These are phyloP conservation scores for Ophiognomonia clavigignenti-juglandacearum DNA, from an alignment of 2,329 filamentous ascomycete genomes.

Conservation along the genomic window DNA sequence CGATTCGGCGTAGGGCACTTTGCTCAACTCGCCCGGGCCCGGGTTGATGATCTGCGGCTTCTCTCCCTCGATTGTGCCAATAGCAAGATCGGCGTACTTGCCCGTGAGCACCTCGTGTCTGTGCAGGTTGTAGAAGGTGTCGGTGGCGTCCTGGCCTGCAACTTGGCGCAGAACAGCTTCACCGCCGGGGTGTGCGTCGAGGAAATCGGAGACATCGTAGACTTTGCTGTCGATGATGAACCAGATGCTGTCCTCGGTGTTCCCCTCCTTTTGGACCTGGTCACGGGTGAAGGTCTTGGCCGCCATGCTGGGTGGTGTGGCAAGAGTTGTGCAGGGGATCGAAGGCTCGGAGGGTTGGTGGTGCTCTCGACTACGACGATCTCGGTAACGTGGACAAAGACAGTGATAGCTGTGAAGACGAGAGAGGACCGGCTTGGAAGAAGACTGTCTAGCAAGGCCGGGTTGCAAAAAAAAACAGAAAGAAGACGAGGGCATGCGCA, in stretches of 20 bases:
- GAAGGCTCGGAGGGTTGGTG: too few species aligned
- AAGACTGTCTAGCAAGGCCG: too few species aligned
- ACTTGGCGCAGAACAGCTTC: slow-evolving; percentile 75
- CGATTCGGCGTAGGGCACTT: slow-evolving; percentile 80
- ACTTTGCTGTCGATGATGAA: slow-evolving; percentile 83
- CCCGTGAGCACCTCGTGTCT: slow-evolving; percentile 75
- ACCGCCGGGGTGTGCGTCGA: slow-evolving; percentile 81
- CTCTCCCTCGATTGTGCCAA: slow-evolving; percentile 73
- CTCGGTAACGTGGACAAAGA: too few species aligned
- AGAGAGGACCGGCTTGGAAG: too few species aligned
- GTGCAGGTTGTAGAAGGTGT: slow-evolving; percentile 87
- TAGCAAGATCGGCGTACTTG: slow-evolving; percentile 69
- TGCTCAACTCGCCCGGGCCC: slow-evolving; percentile 65
- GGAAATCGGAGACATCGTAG: slow-evolving; percentile 81
- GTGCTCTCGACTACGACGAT: too few species aligned
- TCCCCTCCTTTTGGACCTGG: slow-evolving; percentile 67
- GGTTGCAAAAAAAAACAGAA: too few species aligned
- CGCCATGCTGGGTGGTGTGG: slow-evolving; percentile 24
- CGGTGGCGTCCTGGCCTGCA: slow-evolving; percentile 75
- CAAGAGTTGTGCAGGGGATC: not conserved
- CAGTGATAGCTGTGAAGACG: too few species aligned
- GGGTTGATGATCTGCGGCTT: slow-evolving; percentile 67
- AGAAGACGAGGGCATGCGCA: too few species aligned
- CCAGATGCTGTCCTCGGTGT: slow-evolving; percentile 71
- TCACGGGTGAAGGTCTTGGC: slow-evolving; percentile 51